Percentiles rank a stretch among this genome's conserved stretches.
These are phyloP conservation scores for Thuidium tamariscinum DNA, from an alignment of 225 moss, liverwort and hornwort genomes.

Conservation along the genomic window DNA sequence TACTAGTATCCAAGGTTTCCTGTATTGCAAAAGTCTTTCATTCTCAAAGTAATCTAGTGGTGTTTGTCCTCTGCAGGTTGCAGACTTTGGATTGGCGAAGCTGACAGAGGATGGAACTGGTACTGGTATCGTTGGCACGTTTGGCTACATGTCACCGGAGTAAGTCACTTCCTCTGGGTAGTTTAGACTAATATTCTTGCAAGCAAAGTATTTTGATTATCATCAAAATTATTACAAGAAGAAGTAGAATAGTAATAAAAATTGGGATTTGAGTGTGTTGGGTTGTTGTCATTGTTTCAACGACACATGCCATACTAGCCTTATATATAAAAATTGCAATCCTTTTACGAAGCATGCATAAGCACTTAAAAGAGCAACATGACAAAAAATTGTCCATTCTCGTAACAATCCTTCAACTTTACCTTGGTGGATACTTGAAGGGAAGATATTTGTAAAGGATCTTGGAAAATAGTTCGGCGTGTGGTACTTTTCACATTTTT, in stretches of 20 bases:
- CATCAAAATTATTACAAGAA: background rate
- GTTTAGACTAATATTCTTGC: background rate
- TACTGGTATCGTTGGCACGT: constrained; percentile 86
- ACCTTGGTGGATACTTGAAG: background rate
- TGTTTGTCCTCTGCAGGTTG: constrained; percentile 46
- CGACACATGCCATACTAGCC: background rate
- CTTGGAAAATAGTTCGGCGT: background rate
- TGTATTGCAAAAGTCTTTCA: background rate
- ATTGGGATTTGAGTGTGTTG: background rate
- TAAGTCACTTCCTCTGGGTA: constrained; percentile 18
- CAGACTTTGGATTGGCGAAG: constrained; percentile 94
- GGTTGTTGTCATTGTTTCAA: background rate
- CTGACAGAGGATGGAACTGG: constrained; percentile 53
- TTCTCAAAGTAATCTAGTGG: background rate
- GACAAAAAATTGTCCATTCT: background rate
- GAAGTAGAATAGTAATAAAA: background rate
- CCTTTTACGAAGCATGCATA: background rate
- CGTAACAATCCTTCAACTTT: background rate
- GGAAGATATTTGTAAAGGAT: background rate
- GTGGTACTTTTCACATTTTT: background rate
- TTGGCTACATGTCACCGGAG: constrained; percentile 98
- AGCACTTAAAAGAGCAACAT: background rate
- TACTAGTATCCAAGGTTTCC: background rate
- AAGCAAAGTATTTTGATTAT: background rate
- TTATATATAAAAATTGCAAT: too few species aligned